Conservation (phyloP, 1,139 yeast genomes). For the Nakaseomyces glabratus region DNA sequence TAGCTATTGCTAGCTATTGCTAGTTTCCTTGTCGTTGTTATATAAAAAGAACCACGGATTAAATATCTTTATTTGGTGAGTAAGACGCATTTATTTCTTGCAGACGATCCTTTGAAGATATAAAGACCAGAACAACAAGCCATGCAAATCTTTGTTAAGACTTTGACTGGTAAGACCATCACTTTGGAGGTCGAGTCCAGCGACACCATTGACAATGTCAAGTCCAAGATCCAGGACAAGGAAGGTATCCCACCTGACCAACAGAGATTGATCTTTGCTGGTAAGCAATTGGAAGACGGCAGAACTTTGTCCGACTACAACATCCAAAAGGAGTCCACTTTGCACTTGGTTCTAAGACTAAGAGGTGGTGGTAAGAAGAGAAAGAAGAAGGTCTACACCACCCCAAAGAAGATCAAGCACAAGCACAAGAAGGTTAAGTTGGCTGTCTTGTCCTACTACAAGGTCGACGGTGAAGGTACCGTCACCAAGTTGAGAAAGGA, state of each 20-base stretch:
- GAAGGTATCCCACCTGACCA: constrained; percentile 99
- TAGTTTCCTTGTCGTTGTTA: too few species aligned
- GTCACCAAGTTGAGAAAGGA: constrained; percentile 99
- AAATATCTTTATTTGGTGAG: constrained; percentile 22
- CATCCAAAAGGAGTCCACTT: constrained; percentile 99
- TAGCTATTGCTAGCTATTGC: too few species aligned
- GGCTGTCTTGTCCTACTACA: constrained; percentile 99
- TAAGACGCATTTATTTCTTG: constrained; percentile 33
- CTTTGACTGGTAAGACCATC: constrained; percentile 65
- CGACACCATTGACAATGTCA: constrained; percentile 74
- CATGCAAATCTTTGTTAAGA: constrained; percentile 48
- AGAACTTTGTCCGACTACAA: constrained; percentile 75
- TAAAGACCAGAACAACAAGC: constrained; percentile 24
- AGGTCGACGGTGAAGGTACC: constrained; percentile 97
- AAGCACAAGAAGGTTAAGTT: constrained; percentile 98
- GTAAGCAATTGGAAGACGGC: constrained; percentile 80
- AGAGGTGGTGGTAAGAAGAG: constrained; percentile 99
- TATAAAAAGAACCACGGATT: not conserved
- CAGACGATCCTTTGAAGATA: constrained; percentile 66
- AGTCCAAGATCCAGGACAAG: constrained; percentile 97
- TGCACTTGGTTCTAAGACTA: constrained; percentile 95
- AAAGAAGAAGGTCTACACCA: constrained; percentile 99
- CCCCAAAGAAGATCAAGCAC: constrained; percentile 99
- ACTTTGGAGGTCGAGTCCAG: constrained; percentile 65
- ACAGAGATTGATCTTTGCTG: constrained; percentile 97